These are phyloP conservation scores for Nicotiana tomentosiformis DNA, from an alignment of 257 asterid species.

Conservation along the genomic window DNA sequence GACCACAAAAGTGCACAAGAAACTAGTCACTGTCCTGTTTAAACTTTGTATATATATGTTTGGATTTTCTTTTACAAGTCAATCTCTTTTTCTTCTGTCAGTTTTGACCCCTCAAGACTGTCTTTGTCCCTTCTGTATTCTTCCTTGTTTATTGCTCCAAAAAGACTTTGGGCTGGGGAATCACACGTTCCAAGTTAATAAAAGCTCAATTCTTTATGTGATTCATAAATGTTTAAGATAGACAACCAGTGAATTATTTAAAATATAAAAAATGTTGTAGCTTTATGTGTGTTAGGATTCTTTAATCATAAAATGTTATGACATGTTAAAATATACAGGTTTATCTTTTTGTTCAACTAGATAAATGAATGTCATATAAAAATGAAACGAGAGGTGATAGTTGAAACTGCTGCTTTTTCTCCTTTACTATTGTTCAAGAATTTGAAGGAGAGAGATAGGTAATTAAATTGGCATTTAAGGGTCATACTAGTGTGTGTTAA, in stretches of 20 bases:
- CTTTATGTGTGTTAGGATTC: too few relatives aligned
- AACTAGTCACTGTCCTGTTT: not conserved
- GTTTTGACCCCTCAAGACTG: not conserved
- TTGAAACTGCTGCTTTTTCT: not conserved
- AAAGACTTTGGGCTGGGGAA: not conserved
- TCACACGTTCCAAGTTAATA: not conserved
- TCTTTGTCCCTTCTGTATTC: slow-evolving; percentile 1
- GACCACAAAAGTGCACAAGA: slow-evolving; percentile 13
- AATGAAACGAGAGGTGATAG: too few relatives aligned
- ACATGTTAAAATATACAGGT: too few relatives aligned
- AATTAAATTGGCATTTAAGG: not conserved
- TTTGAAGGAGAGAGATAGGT: not conserved
- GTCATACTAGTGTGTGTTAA: slow-evolving; percentile 6
- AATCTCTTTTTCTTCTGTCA: slow-evolving; percentile 8
- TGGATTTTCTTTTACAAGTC: slow-evolving; percentile 7
- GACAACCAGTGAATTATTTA: not conserved
- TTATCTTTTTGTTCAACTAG: too few relatives aligned
- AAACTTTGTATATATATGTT: not conserved
- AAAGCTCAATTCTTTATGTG: not conserved
- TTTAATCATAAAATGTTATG: too few relatives aligned
- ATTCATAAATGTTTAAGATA: not conserved
- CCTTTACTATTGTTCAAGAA: not conserved
- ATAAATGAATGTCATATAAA: too few relatives aligned
- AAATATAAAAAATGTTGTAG: too few relatives aligned
- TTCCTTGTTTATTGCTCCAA: not conserved